phyloP scores from a whole-genome alignment of 371 early-diverging fungal genomes.

The Chytridium lagenaria region DNA sequence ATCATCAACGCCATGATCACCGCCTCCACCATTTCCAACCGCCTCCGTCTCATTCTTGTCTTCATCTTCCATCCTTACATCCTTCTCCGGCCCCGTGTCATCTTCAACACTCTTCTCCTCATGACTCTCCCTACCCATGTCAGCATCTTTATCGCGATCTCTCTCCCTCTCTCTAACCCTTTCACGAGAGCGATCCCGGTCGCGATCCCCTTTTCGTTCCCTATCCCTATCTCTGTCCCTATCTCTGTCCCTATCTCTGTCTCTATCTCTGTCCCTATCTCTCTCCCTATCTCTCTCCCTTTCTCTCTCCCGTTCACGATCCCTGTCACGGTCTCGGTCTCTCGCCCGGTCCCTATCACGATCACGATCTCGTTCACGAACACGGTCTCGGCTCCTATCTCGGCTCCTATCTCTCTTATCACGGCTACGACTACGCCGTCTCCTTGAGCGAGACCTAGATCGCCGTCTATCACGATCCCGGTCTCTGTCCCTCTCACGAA shows the following conservation, averaged over 20 bases:
- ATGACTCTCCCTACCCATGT: no score
- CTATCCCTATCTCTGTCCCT: constrained; percentile 44
- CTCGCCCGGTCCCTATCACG: constrained; percentile 30
- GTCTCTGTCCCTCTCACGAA: constrained; percentile 33
- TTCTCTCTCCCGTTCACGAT: constrained; percentile 37
- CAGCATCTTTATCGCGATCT: constrained; percentile 19
- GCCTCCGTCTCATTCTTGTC: no score
- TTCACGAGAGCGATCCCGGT: constrained; percentile 9
- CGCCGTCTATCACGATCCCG: constrained; percentile 1
- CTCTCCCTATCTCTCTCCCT: constrained; percentile 38
- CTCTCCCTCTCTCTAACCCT: constrained; percentile 19
- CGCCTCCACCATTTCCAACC: no score
- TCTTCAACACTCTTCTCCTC: no score
- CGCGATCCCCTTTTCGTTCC: constrained; percentile 31
- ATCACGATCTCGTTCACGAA: constrained; percentile 11
- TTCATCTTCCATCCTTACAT: no score
- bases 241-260: constrained; percentile 21
- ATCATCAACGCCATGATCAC: no score
- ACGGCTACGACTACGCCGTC: not conserved
- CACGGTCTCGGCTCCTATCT: not conserved
- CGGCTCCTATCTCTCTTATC: not conserved
- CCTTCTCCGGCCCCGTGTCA: no score
- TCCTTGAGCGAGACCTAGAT: not conserved
- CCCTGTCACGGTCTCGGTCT: constrained; percentile 46
- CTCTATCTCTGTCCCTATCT: constrained; percentile 34